Evolutionary conservation across 2,329 filamentous ascomycete genomes (phyloP), one percentile per base, ranked within the genome.

Genomic region (Fusarium sororula): DNA sequence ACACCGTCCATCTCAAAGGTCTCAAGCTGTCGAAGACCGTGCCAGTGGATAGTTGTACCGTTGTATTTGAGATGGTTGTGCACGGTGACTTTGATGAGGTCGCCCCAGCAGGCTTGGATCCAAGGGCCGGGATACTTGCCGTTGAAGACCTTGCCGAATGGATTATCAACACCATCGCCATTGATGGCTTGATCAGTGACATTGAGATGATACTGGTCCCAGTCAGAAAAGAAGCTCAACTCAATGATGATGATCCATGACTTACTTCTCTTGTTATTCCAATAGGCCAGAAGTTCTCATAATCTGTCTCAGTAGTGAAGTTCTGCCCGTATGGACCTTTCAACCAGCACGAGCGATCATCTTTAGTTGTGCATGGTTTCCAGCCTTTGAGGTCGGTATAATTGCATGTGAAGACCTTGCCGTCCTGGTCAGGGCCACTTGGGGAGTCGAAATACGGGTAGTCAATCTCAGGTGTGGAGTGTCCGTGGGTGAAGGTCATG

Each of bases 181-280:
- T 67, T 67, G n/a, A 66, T 67, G 15, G 64, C 5, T 59, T 67
- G 64, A 14, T 50, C n/a, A 6, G 64, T 66, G 0, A 67, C 64
- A 2, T 67, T 66, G 7, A 67, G 50, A 1, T 41, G 37, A 2
- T 66, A 66, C 64, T 66, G 4, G 11, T 2, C 0, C 7, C 9
- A 26, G 63, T 28, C 10, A 44, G 35, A 8, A 39, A 22, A 22
- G 12, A 18, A 18, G 35, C 12, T 7, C 1, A 22, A 1, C 12
- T 39, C 0, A 22, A 22, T 0, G 6, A 13, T 7, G 20, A 39
- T 39, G 0, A 0, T 37, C 11, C 12, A 12, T 1, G 5, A 14
- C 37, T 6, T 8, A 66, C 64, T 44, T 67, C 62, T 44, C 64
- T 35, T 14, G 45, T 47, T 3, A 59, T 37, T 28, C 64, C 64